Evolutionary conservation across 2,329 filamentous ascomycete species (phyloP), one percentile per base, ranked within the genome.

Genomic region (Tolypocladium guangdongense): DNA sequence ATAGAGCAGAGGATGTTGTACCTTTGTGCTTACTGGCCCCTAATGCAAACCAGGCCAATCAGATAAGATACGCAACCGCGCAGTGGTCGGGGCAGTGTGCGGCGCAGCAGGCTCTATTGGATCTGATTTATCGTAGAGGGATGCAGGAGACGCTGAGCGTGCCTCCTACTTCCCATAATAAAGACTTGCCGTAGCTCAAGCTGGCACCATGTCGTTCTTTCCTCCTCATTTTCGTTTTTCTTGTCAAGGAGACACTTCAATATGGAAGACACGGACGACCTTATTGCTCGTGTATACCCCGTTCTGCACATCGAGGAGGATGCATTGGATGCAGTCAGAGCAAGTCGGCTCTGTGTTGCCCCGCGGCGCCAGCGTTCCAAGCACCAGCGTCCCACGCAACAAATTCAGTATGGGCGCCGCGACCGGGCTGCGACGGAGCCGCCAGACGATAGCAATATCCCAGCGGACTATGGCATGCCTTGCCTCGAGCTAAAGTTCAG

Each of bases 271-370:
- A n/a, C 47, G 27, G 48, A 56, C 35, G 48, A 56, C 35, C 46
- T 54, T 36, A 53, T 56, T 52, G 52, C 52, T 53, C 47, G 50
- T 49, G 47, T 56, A 30, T 51, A 45, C 22, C 20, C 41, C 30
- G 38, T 45, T 38, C 30, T 7, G 1, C 0, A 51, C 32, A 7
- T 12, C 18, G 1, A 36, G 6, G 2, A 14, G 27, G 14, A 12
- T 2, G 37, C 41, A 33, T 45, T 14, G 3, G 0, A 33, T 10
- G 47, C 50, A 33, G 54, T 56, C 47, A 2, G 3, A 16, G n/a
- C 32, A 0, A 49, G 33, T 33, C 10, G 30, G 18, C 47, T 18
- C 32, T 8, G 36, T 18, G 16, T 49, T 33, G 30, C 47, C 24
- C 47, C 32, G 33, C 33, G 8, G 4, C 30, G 30, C 30, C 30